Evolutionary conservation across 2,329 filamentous ascomycete genomes (phyloP), one percentile per base, ranked within the genome.

Genomic region (Scedosporium dehoogii): DNA sequence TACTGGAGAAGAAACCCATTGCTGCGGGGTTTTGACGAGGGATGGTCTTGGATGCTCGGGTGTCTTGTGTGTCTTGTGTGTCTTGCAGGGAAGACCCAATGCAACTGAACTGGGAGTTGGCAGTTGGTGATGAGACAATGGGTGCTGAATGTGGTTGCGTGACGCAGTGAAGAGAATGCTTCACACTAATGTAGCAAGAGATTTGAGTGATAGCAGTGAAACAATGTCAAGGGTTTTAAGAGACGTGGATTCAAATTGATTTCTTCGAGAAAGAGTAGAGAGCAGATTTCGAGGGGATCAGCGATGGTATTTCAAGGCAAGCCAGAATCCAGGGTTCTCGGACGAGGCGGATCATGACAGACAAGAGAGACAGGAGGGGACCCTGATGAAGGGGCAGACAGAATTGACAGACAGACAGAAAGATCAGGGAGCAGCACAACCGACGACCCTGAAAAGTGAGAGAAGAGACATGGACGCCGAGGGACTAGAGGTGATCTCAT

Each of bases 1-100:
- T 69, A 61, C 66, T 67, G 62, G 66, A 66, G 64, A 72, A 71
- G 67, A 69, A 70, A 41, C 71, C 70, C 71, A 72, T 72, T 29
- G 59, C 65, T 62, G 65, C 14, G 68, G 68, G 5, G 70, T 68
- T 25, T 67, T 69, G 0, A n/a, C 41, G 7, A 48, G 44, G 21
- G 16, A 18, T 58, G 14, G n/a, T 58, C 27, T 38, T 23, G 46
- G 7, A 18, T n/a, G 23, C 27, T 33, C 9, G 29, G 29, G 29
- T 33, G 29, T 16, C 55, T 10, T 4, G 55, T 4, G 27, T 29
- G 16, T 57, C 27, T 29, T 6, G 27, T 4, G 27, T 29, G 27
- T 16, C 55, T 10, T 10, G 55, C 41, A 38, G 16, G 23, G 23
- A n/a, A 55, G 9, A 14, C 29, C 29, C 29, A 33, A 33, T 33